Evolutionary conservation across 2,329 filamentous ascomycete genomes (phyloP).

Genomic region (Akanthomyces lecanii): DNA sequence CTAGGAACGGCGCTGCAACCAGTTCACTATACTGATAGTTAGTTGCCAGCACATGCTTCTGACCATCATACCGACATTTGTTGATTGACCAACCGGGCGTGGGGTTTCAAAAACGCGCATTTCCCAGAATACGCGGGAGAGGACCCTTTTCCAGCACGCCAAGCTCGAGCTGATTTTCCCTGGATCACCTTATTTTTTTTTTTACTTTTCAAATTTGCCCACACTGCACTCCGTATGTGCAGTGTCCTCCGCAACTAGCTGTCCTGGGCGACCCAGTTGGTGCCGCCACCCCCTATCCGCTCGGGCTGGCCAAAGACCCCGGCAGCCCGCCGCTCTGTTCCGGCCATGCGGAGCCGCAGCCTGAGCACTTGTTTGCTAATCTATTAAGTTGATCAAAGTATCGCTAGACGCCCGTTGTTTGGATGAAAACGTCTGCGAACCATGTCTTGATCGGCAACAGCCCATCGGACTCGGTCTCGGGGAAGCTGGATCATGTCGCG

Average conservation of each 20-base stretch:
- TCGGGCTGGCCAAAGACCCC: slow-evolving; percentile 12
- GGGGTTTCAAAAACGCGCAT: neutral
- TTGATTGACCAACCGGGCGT: too few species aligned
- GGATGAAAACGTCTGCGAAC: neutral
- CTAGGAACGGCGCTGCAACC: neutral
- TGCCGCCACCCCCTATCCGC: slow-evolving; percentile 9
- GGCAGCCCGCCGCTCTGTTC: slow-evolving; percentile 1
- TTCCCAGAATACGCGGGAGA: neutral
- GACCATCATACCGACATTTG: too few species aligned
- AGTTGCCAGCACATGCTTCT: neutral
- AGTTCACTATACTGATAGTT: too few species aligned
- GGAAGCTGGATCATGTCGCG: neutral
- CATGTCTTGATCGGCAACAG: neutral
- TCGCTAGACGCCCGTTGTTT: neutral
- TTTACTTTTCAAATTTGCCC: neutral
- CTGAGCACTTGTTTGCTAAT: too few species aligned
- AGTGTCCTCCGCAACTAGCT: neutral
- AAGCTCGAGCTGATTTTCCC: neutral
- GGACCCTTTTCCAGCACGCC: neutral
- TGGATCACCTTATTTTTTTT: neutral
- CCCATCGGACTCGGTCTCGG: neutral
- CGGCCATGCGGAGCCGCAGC: neutral
- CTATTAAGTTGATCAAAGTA: neutral
- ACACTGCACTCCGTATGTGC: too few species aligned
- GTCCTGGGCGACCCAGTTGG: slow-evolving; percentile 1